Evolutionary conservation across 176 grass and related monocot genomes (phyloP), one percentile per base, ranked within the genome.

Genomic region (Elaeis guineensis): DNA sequence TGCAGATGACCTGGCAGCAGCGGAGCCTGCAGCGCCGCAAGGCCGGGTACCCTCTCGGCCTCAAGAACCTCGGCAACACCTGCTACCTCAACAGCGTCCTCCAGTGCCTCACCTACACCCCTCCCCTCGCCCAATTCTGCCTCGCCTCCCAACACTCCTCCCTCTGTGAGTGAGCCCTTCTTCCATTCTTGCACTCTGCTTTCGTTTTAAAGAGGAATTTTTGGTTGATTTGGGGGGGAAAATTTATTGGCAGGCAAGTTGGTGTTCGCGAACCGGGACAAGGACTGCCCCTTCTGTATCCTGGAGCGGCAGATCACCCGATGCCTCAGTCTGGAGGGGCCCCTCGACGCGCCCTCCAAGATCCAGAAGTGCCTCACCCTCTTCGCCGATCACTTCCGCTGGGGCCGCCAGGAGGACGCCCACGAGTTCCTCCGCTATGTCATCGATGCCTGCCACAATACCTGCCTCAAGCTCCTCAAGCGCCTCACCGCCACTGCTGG

Each of bases 41-140:
- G 72, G 66, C 81, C 17, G 87, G 81, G 25, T 79, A 74, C 18
- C 88, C 88, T 14, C 82, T 77, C 16, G 94, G 88, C 68, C 82
- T 93, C 50, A 98, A 83, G 59, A 98, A 98, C 77, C 82, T 93
- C 39, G 85, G 94, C 67, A 98, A 98, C 72, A 89, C 88, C 57
- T 98, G 94, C 82, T 92, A 98, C 72, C 81, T 92, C 60, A 98
- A 98, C 69, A 93, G 94, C 69, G 88, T 98, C 6, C 78, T 98
- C 65, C 94, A 98, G 81, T 98, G 87, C 79, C 84, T 98, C 51
- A 81, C 85, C 21, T 85, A 79, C 75, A 98, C 93, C 26, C 82
- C 94, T n/a, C 84, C 82, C 59, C 79, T 98, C 62, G 94, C 85
- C 30, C 78, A 55, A 62, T 98, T 98, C 67, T 93, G 88, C 62